Base-by-base conservation (phyloP, 1,139 yeast species). In the Sugiyamaella pinicola region DNA sequence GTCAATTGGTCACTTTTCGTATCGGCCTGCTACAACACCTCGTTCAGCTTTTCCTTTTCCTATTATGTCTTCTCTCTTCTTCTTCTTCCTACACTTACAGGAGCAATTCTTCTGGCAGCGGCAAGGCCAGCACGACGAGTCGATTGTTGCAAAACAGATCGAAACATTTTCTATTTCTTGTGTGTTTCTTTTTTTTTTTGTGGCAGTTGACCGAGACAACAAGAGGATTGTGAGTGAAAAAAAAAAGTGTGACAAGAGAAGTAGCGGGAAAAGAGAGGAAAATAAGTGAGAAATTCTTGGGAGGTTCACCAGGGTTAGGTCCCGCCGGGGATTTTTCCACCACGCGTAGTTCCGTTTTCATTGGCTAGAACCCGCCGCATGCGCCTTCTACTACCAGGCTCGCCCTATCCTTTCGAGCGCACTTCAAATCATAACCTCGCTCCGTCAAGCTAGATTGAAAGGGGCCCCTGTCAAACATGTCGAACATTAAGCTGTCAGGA, bases 131-230 rank as follows among this genome's bases (percentile, higher is more conserved):
- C 71, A 61, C 70, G 69, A 55, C 74, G 73, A 58, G 72, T 61
- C 58, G 74, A 65, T 61, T 70, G 74, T 56, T 73, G 72, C 60
- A 72, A 65, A 60, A 72, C 75, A 62, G 74, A 64, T 65, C 74
- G 70, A 66, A 72, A 69, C 74, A 72, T 72, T 66, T 54, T 64
- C 15, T 31, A 31, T 52, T 38, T 38, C 41, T 41, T 38, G 38
- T 50, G 44, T 42, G 24, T 40, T 37, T 44, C 39, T 49, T 54
- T 48, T 22, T 45, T 46, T 46, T 43, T 42, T 50, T 37, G 53
- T 41, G 47, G 44, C 44, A 39, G 48, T 19, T 41, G 51, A 40
- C 48, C 41, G 49, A 44, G 53, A 53, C 52, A 49, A 55, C 54
- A 53, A 42, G 55, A 55, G 48, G 50, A 51, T 42, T 54, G 58